Evolutionary conservation across 345 rosid species (phyloP).

Genomic region (Lepidium africanum): DNA sequence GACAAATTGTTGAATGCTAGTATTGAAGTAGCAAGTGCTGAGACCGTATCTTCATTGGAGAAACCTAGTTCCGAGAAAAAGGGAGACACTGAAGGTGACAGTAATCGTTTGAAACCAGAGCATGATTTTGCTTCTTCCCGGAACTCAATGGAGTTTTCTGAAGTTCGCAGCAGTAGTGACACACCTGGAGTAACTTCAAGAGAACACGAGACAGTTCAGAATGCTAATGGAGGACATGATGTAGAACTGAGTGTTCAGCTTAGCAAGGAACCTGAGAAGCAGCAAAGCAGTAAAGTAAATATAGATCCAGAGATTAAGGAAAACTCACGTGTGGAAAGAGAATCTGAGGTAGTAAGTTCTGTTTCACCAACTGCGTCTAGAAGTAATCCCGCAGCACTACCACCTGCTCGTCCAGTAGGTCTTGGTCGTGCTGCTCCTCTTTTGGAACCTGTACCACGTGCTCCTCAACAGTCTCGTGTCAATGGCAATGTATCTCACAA

Average conservation of each 20-base stretch:
- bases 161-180: constrained; percentile 22
- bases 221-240: constrained; percentile 9
- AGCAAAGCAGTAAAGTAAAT: constrained; percentile 18
- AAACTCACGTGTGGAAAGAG: constrained; percentile 23
- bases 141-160: constrained; percentile 18
- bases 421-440: constrained; percentile 86
- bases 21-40: neutral
- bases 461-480: constrained; percentile 63
- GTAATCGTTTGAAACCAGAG: constrained; percentile 17
- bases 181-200: neutral
- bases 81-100: constrained; percentile 20
- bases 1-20: neutral
- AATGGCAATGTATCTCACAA: constrained; percentile 56
- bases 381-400: constrained; percentile 24
- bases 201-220: neutral
- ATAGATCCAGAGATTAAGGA: constrained; percentile 27
- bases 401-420: constrained; percentile 77
- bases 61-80: constrained; percentile 23
- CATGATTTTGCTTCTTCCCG: constrained; percentile 17
- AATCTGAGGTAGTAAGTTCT: constrained; percentile 18
- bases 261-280: constrained; percentile 12
- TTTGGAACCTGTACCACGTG: constrained; percentile 70
- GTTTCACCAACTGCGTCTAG: constrained; percentile 38
- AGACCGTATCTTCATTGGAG: constrained; percentile 1
- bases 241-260: constrained; percentile 4